Base-by-base conservation (phyloP, 2,329 filamentous ascomycete species). In the Penicillium vulpinum region DNA sequence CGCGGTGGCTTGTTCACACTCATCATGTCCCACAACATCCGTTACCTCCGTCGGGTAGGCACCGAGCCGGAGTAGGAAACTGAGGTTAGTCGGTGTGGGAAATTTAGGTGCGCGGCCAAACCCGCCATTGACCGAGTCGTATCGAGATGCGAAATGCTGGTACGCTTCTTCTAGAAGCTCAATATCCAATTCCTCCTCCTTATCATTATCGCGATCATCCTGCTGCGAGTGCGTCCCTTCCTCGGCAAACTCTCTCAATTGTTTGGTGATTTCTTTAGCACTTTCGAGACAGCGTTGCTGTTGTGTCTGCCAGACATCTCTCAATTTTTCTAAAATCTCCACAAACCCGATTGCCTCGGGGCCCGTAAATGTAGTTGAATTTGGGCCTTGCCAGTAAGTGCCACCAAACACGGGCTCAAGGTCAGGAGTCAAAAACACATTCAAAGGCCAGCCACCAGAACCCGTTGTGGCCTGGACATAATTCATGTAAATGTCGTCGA, bases 401-500 rank as follows among this genome's bases (percentile, higher is more conserved):
- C 93, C 93, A 36, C 94, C 94, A 75, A 97, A 97, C 10, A 99
- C 89, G 0, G 94, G 94, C 69, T 96, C 88, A 26, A 97, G 83
- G 64, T 96, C 88, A 0, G 94, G 92, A 0, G 94, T 99, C 29
- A 97, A 83, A 72, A 99, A 97, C n/a, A 96, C 88, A 70, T 97
- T 97, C 59, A 97, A 78, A 1, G 94, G 94, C 92, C 94, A 97
- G 38, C 94, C 94, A 10, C 92, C 93, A 2, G 85, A 88, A 21
- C 90, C 92, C 57, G 89, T 96, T 11, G 94, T 93, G 1, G 93
- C 93, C 73, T 97, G 92, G 39, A 96, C 88, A 74, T 96, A 99
- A 78, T 96, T 96, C 91, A 97, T 97, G 74, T 97, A 97, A 62
- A 97, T 92, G 60, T 90, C 87, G 70, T 99, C 94, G 62, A 97